Conservation (phyloP, 2,329 filamentous ascomycete species). For the Ophiostoma pallidulum region DNA sequence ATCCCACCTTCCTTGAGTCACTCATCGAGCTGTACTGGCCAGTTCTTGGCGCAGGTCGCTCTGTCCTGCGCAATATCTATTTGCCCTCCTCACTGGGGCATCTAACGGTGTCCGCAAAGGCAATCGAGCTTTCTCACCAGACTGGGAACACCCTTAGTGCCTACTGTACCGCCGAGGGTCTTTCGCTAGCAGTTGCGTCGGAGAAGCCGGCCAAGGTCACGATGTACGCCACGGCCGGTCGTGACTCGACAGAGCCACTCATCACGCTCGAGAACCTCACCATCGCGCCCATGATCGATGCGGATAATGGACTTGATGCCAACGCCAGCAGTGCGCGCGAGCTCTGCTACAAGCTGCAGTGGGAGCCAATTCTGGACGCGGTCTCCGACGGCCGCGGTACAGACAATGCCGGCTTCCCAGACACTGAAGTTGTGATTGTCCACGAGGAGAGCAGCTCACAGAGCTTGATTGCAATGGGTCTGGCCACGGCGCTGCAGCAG, state of each 20-base stretch:
- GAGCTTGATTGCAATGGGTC: constrained; percentile 23
- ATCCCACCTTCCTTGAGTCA: constrained; percentile 32
- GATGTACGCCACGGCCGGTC: constrained; percentile 26
- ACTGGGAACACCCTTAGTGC: constrained; percentile 26
- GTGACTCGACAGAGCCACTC: constrained; percentile 23
- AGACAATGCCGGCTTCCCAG: constrained; percentile 14
- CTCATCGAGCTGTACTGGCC: constrained; percentile 35
- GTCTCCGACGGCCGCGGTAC: constrained; percentile 1
- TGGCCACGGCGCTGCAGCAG: constrained; percentile 25
- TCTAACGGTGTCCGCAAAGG: constrained; percentile 27
- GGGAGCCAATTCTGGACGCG: constrained; percentile 30
- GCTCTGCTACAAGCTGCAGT: constrained; percentile 38
- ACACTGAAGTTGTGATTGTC: constrained; percentile 30
- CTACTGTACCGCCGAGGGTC: constrained; percentile 27
- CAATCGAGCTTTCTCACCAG: constrained; percentile 20
- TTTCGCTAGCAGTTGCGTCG: constrained; percentile 15
- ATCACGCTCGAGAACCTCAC: constrained; percentile 27
- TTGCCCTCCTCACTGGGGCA: constrained; percentile 33
- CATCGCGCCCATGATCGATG: constrained; percentile 33
- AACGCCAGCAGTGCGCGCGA: constrained; percentile 25
- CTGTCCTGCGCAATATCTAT: constrained; percentile 29
- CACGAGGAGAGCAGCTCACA: constrained; percentile 27
- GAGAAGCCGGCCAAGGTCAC: constrained; percentile 29
- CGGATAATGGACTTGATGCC: constrained; percentile 20
- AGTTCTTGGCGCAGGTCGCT: constrained; percentile 24